Base-by-base conservation (phyloP, 208 protist species). In the Leishmania tropica region DNA sequence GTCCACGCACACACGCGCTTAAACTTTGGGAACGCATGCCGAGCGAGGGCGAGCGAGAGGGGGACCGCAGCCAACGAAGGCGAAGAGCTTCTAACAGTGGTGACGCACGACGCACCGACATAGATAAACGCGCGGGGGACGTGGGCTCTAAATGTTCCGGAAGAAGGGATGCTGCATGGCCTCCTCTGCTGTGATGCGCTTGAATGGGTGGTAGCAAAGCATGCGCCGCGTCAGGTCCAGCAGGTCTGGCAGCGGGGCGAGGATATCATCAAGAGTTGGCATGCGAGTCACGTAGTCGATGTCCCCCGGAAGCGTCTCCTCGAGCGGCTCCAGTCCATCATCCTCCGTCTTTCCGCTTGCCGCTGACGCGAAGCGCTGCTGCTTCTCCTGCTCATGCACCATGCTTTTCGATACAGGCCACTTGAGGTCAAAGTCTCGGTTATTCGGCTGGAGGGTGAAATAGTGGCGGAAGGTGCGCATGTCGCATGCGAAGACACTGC, bases 141-240 rank as follows among this genome's bases (percentile, higher is more conserved):
- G 11, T 45, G 51, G 24, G 17, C 75, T 51, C 56, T 83, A 82
- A 62, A 79, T 85, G 58, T 79, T 85, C 51, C 75, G 81, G 71
- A 97, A 94, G 65, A 95, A 98, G n/a, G 92, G 91, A 75, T 97
- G 95, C 40, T 78, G 75, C 78, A 99, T 83, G 21, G 97, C 97
- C 51, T 98, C 94, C 62, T 83, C 92, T 28, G 97, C 93, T 11
- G 95, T 95, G 80, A 98, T 97, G 67, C 97, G 95, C 42, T 96
- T 90, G 37, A 93, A 81, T 21, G 97, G 96, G 80, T 98, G 83
- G 78, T 97, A 98, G 48, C 87, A 80, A 40, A 99, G 86, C 91
- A 99, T 88, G 35, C 84, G 82, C 62, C 84, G 78, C 24, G 85
- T 87, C 42, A 96, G 81, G 79, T 96, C 93, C 37, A 92, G 74